A percentile compares a stretch with the other conserved stretches of the same genome.
phyloP scores from a whole-genome alignment of 805 yeast species.

The Lachancea sp. region DNA sequence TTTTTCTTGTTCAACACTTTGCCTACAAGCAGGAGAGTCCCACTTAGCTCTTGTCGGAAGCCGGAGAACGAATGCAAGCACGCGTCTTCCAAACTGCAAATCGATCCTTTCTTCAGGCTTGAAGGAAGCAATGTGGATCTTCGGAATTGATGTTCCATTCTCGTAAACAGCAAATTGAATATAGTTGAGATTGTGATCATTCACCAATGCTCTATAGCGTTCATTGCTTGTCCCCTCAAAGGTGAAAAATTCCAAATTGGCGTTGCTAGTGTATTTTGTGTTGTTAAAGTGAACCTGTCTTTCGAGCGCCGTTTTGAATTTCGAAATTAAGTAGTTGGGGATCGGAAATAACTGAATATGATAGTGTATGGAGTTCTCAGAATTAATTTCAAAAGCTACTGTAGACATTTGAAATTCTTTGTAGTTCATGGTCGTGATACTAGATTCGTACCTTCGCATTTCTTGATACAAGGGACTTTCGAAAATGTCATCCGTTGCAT shows the following conservation, averaged over 20 bases:
- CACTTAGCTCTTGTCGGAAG: slow-evolving; percentile 62
- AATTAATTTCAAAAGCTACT: slow-evolving; percentile 65
- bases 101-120: slow-evolving; percentile 45
- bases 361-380: slow-evolving; percentile 59
- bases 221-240: slow-evolving; percentile 25
- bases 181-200: slow-evolving; percentile 29
- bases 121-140: slow-evolving; percentile 31
- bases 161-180: slow-evolving; percentile 34
- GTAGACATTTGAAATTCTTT: slow-evolving; percentile 41
- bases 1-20: slow-evolving; percentile 54
- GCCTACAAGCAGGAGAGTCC: slow-evolving; percentile 58
- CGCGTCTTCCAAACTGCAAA: slow-evolving; percentile 78
- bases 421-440: slow-evolving; percentile 45
- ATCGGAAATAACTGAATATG: slow-evolving; percentile 77
- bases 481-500: slow-evolving; percentile 19
- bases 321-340: slow-evolving; percentile 37
- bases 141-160: slow-evolving; percentile 26
- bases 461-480: slow-evolving; percentile 40
- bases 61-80: slow-evolving; percentile 56
- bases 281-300: slow-evolving; percentile 43
- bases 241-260: slow-evolving; percentile 38
- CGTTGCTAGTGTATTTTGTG: slow-evolving; percentile 39
- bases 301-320: slow-evolving; percentile 42
- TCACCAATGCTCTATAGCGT: slow-evolving; percentile 25
- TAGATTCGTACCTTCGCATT: slow-evolving; percentile 39